Percentiles rank a stretch among this genome's conserved stretches.
Conservation (phyloP, 371 early-diverging fungal genomes). For the Mucor lusitanicus region DNA sequence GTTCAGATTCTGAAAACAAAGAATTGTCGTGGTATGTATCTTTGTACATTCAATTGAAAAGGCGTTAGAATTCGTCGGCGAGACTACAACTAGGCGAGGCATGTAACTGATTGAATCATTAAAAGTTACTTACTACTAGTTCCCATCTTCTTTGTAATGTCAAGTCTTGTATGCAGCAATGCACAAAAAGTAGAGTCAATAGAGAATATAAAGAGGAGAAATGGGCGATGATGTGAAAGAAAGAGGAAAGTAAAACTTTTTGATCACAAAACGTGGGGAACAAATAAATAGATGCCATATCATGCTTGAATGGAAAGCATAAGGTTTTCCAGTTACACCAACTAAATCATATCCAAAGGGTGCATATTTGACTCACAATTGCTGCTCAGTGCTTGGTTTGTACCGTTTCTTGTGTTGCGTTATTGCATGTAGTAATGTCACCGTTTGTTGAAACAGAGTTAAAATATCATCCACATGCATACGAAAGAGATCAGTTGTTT, state of each 20-base stretch:
- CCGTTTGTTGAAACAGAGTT: too few species aligned
- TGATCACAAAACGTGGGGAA: slow-evolving; percentile 16
- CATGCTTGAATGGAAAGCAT: slow-evolving; percentile 3
- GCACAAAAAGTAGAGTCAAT: too few species aligned
- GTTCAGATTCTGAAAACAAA: slow-evolving; percentile 21
- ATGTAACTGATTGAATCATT: neutral
- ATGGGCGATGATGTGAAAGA: neutral
- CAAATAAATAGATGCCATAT: neutral
- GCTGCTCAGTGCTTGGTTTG: neutral
- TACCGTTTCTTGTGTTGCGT: neutral
- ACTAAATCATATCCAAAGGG: neutral
- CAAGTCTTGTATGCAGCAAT: neutral
- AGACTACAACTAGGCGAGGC: neutral
- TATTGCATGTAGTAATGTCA: neutral
- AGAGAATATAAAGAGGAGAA: too few species aligned
- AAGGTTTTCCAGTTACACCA: neutral
- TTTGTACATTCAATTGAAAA: neutral
- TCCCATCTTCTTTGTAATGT: neutral
- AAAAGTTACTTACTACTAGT: slow-evolving; percentile 5
- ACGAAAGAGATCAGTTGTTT: too few species aligned
- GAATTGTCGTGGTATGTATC: neutral
- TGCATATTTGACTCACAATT: neutral
- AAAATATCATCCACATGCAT: too few species aligned
- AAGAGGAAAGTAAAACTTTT: neutral
- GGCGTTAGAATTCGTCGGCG: neutral